These are phyloP conservation scores for Cochliopodium minus DNA, from an alignment of 208 protist genomes.

Conservation along the genomic window DNA sequence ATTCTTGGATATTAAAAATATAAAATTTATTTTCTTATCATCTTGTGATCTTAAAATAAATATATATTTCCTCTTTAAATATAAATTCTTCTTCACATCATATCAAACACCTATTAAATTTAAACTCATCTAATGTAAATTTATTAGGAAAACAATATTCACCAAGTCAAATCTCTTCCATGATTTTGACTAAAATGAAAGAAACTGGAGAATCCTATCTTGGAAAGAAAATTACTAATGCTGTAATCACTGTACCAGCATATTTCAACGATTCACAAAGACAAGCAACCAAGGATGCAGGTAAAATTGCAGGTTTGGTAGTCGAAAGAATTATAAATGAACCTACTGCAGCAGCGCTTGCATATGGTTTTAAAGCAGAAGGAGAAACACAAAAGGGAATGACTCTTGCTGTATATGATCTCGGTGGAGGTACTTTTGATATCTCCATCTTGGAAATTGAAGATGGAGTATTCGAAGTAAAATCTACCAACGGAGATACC, in stretches of 20 bases:
- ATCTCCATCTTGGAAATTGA: conserved; percentile 85
- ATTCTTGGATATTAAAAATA: too few species aligned
- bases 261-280: conserved; percentile 98
- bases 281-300: conserved; percentile 96
- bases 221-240: conserved; percentile 63
- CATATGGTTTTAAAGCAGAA: conserved; percentile 96
- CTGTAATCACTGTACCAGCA: conserved; percentile 93
- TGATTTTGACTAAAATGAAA: conserved; percentile 75
- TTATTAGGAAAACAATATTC: conserved; percentile 54
- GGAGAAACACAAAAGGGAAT: conserved; percentile 31
- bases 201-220: conserved; percentile 73
- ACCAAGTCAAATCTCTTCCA: conserved; percentile 56
- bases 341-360: conserved; percentile 95
- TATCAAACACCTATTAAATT: neutral
- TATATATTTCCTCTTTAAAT: neutral
- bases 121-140: neutral
- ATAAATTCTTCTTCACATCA: conserved; percentile 1
- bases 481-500: conserved; percentile 91
- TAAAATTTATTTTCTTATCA: neutral
- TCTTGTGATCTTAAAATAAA: neutral
- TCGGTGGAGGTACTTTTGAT: conserved; percentile 95
- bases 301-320: conserved; percentile 79
- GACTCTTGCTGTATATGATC: conserved; percentile 65
- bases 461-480: conserved; percentile 87
- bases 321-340: conserved; percentile 99